Evolutionary conservation across 2,329 filamentous ascomycete genomes (phyloP), one percentile per base, ranked within the genome.

Genomic region (Dothidotthia symphoricarpi): DNA sequence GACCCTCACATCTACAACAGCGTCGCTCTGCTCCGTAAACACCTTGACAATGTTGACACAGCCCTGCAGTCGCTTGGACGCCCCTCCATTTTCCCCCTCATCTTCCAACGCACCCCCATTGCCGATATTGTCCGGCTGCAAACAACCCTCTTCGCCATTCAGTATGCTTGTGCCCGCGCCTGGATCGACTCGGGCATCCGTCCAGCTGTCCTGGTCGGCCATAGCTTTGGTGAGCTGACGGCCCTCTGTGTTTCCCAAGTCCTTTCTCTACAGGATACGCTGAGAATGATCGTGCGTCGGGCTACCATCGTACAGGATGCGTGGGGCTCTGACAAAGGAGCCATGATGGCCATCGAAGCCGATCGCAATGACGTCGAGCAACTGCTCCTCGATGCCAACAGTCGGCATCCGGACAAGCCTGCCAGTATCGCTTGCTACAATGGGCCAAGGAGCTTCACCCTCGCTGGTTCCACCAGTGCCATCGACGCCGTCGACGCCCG

Each of bases 351-450:
- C 7, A 19, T 53, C 0, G 40, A 52, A 6, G 39, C 28, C 1
- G 35, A 34, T 28, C 16, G 24, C 13, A 22, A 32, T 1, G 29
- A 19, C 3, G 43, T 45, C 2, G 9, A 30, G 12, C 11, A 36
- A 6, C 13, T 39, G 9, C 14, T 43, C 22, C 15, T 15, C 7
- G 31, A 41, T 19, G 14, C 24, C 10, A 32, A 36, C 14, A n/a
- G n/a, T n/a, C n/a, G n/a, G n/a, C n/a, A n/a, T n/a, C 26, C 46
- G 22, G 14, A 54, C 43, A 54, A 49, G 35, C 33, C 36, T 19
- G 47, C 51, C 29, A 45, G 67, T 3, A 70, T 78, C 24, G 75
- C 76, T 0, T 78, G 75, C 47, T 64, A 42, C 49, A 61, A 55
- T 30, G 43, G 33, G 0, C 69, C 69, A 0, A 47, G 41, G 3